A percentile compares a stretch with the other conserved stretches of the same genome.
These are phyloP conservation scores for Musa balbisiana DNA, from an alignment of 202 grass and related monocot genomes.

Conservation along the genomic window DNA sequence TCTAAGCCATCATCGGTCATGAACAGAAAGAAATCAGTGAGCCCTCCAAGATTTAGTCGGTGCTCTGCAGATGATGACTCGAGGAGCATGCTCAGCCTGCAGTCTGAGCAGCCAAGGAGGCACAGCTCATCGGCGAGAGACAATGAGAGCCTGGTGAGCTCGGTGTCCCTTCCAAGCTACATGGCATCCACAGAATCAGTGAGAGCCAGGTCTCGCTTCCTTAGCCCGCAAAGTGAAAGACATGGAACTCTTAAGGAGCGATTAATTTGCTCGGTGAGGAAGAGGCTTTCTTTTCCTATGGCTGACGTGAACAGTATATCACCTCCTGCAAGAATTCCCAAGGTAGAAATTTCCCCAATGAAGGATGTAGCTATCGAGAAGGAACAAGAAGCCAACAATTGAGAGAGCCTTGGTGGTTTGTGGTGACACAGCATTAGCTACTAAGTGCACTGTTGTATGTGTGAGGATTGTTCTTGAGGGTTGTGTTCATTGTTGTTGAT, in stretches of 20 bases:
- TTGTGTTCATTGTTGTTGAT: no score
- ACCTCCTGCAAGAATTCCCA: constrained; percentile 3
- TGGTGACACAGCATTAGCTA: no score
- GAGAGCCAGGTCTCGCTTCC: constrained; percentile 48
- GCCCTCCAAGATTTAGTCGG: constrained; percentile 45
- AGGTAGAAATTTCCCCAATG: constrained; percentile 40
- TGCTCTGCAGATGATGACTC: constrained; percentile 59
- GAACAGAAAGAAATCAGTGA: constrained; percentile 44
- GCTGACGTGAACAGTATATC: constrained; percentile 32
- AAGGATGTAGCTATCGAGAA: constrained; percentile 25
- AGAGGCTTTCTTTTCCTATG: constrained; percentile 54
- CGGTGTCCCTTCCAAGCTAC: constrained; percentile 60
- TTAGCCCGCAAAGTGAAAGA: constrained; percentile 36
- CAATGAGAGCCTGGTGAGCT: constrained; percentile 54
- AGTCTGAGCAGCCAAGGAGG: constrained; percentile 55
- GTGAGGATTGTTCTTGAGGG: no score
- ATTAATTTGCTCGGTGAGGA: constrained; percentile 38
- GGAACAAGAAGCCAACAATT: not conserved
- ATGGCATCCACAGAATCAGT: constrained; percentile 67
- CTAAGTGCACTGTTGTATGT: no score
- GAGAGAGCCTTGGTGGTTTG: not conserved
- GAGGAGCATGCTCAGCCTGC: constrained; percentile 57
- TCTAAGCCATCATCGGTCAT: constrained; percentile 32
- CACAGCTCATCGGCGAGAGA: constrained; percentile 47
- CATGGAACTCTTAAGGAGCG: constrained; percentile 38